Conservation (phyloP, 2,329 filamentous ascomycete species). For the Fusarium sp. region DNA sequence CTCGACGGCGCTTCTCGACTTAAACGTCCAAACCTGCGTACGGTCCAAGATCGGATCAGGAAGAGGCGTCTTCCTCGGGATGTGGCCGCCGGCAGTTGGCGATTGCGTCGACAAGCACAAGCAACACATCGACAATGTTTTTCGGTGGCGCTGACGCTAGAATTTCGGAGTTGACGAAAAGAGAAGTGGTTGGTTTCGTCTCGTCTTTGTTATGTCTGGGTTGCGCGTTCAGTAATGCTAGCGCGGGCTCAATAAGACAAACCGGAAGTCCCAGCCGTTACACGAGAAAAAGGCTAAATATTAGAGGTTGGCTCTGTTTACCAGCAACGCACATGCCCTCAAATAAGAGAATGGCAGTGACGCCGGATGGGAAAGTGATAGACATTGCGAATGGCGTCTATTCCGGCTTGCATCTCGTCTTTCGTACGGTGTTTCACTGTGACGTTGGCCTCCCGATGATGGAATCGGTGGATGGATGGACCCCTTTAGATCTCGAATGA, state of each 20-base stretch:
- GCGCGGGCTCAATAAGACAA: constrained; percentile 25
- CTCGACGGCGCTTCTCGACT: background rate
- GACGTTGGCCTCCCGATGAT: constrained; percentile 24
- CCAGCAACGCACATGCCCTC: background rate
- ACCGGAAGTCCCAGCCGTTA: constrained; percentile 28
- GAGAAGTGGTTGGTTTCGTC: constrained; percentile 31
- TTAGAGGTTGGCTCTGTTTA: constrained; percentile 13
- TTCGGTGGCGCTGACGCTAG: constrained; percentile 39
- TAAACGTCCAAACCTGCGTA: background rate
- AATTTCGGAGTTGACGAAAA: constrained; percentile 28
- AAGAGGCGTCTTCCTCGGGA: background rate
- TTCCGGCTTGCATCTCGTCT: constrained; percentile 5
- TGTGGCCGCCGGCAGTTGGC: constrained; percentile 12
- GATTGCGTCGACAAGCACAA: background rate
- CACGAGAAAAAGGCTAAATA: constrained; percentile 17
- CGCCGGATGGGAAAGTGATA: constrained; percentile 2
- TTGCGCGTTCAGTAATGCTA: constrained; percentile 32
- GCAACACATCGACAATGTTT: constrained; percentile 8
- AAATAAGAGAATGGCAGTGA: constrained; percentile 19
- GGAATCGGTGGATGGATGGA: constrained; percentile 23
- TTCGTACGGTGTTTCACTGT: constrained; percentile 26
- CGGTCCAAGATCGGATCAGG: background rate
- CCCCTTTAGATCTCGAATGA: constrained; percentile 37
- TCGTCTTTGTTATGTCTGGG: constrained; percentile 23
- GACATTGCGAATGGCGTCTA: background rate